Base-by-base conservation (phyloP, 306 rosid genomes). In the Hippophae tibetana region DNA sequence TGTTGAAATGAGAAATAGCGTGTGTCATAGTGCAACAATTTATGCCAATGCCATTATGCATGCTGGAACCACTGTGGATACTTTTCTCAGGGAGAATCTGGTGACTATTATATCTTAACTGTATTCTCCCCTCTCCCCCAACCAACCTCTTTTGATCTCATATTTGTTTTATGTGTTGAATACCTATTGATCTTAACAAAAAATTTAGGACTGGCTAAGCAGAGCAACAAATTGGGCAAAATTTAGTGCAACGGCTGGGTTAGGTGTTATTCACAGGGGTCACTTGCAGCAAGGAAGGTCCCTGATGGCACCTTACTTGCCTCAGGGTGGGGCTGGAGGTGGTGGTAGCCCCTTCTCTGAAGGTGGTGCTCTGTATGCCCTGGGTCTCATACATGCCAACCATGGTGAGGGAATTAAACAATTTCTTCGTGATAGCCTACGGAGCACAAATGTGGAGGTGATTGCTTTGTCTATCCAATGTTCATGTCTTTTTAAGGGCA, bases 191-290 rank as follows among this genome's bases (percentile, higher is more conserved):
- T 40, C 46, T 41, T 66, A 54, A 26, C 67, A 50, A 45, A 75
- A 62, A 72, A 58, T 47, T 48, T 78, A 92, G 96, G 98, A 87
- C 64, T 92, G 95, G 96, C 69, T 92, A 78, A 92, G 98, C 87
- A 85, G 98, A 73, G 98, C 98, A 40, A 92, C 93, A 61, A 92
- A 92, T 69, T 92, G 98, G 98, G 98, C 95, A 5, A 92, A 92
- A 63, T 92, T 92, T 73, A 92, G 98, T 71, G 98, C 98, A 45
- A 87, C 96, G 2, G 98, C 96, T 13, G 98, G 98, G 54, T 84
- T 92, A 27, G 98, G 98, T 76, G 98, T 92, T 54, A 92, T 92
- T 63, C 98, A 92, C 58, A 79, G 96, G 68, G 98, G 98, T 52
- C 98, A 92, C 78, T 72, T 92, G 74, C 95, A 92, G 80, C 95